Percentiles rank a stretch among this genome's conserved stretches.
Evolutionary conservation across 2,329 filamentous ascomycete genomes (phyloP).

Genomic region (Fusarium acutatum): DNA sequence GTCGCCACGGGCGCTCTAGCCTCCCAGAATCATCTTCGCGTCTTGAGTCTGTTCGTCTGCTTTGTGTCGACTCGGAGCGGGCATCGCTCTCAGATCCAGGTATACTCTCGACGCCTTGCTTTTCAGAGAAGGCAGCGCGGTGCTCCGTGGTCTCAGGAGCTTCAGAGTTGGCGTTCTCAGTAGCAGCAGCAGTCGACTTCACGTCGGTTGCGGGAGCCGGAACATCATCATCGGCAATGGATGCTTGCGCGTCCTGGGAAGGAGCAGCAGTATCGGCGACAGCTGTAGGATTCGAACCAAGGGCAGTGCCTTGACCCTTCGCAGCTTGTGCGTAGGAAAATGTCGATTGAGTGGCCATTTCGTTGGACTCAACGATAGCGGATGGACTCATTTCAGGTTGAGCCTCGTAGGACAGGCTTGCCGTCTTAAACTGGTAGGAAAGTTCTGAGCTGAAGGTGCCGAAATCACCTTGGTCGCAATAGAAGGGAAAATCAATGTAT

Average conservation of each 20-base stretch:
- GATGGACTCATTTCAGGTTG: conserved; percentile 42
- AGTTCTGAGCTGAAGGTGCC: conserved; percentile 26
- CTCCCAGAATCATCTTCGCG: conserved; percentile 51
- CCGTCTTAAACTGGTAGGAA: conserved; percentile 21
- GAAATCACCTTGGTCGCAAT: conserved; percentile 33
- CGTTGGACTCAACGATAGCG: conserved; percentile 41
- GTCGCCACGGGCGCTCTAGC: conserved; percentile 53
- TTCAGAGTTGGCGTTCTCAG: conserved; percentile 42
- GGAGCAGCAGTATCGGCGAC: conserved; percentile 36
- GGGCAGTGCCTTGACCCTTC: conserved; percentile 71
- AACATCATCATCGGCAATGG: conserved; percentile 30
- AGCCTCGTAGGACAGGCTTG: conserved; percentile 29
- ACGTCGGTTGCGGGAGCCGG: conserved; percentile 39
- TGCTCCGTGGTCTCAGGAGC: conserved; percentile 36
- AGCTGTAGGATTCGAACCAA: conserved; percentile 43
- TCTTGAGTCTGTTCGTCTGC: conserved; percentile 45
- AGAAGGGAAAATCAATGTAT: conserved; percentile 17
- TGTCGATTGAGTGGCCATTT: conserved; percentile 65
- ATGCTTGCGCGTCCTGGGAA: conserved; percentile 42
- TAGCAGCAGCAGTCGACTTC: conserved; percentile 33
- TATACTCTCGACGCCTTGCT: conserved; percentile 47
- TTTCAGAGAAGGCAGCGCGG: conserved; percentile 40
- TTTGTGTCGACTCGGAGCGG: conserved; percentile 47
- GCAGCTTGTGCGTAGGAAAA: conserved; percentile 98
- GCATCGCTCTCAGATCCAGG: conserved; percentile 50